Conservation (phyloP, 2,329 filamentous ascomycete species). For the Emergomyces africanus region DNA sequence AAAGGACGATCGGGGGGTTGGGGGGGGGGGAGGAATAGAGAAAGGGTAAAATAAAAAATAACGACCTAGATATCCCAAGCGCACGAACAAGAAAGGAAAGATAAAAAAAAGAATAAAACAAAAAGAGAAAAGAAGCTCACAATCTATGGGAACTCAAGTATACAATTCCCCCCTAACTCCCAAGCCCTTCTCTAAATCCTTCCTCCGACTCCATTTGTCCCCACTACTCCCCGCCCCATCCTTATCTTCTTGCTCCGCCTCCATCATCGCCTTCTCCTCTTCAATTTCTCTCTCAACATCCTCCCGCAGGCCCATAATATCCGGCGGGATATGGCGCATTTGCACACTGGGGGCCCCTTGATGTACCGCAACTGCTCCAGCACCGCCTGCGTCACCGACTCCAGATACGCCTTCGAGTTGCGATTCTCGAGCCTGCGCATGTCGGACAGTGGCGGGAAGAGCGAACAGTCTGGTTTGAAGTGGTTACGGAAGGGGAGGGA, state of each 20-base stretch:
- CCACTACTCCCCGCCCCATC: slow-evolving; percentile 15
- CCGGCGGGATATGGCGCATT: slow-evolving; percentile 65
- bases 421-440: slow-evolving; percentile 55
- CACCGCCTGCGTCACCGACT: slow-evolving; percentile 63
- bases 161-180: slow-evolving; percentile 23
- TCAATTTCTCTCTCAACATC: slow-evolving; percentile 36
- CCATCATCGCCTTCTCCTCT: slow-evolving; percentile 27
- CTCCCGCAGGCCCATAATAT: slow-evolving; percentile 46
- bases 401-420: slow-evolving; percentile 63
- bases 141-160: slow-evolving; percentile 13
- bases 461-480: slow-evolving; percentile 73
- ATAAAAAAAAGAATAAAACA: background rate
- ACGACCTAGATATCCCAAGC: background rate
- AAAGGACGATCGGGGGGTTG: background rate
- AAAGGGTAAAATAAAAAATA: background rate
- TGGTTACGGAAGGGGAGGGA: slow-evolving; percentile 79
- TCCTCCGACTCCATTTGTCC: slow-evolving; percentile 15
- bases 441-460: slow-evolving; percentile 80
- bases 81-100: too few species aligned
- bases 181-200: slow-evolving; percentile 23
- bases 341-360: slow-evolving; percentile 77
- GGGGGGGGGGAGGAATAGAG: background rate
- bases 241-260: slow-evolving; percentile 29
- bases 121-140: background rate
- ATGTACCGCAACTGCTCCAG: slow-evolving; percentile 80